Evolutionary conservation across 352 stramenopile genomes (phyloP).

Genomic region (Phytophthora agathidicida): DNA sequence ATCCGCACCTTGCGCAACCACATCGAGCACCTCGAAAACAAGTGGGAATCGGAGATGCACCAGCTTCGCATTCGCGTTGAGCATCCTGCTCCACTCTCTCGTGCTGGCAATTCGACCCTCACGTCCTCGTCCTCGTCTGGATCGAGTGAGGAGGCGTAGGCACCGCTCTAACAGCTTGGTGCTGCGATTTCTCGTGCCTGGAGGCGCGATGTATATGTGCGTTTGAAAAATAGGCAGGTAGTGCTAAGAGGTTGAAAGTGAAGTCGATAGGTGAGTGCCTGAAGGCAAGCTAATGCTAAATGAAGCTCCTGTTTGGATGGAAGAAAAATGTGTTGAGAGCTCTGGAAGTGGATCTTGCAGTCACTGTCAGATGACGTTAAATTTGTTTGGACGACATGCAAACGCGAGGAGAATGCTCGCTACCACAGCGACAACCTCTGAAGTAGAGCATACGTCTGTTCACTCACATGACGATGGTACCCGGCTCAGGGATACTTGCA

Average conservation of each 20-base stretch:
- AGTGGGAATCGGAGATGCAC: constrained; percentile 57
- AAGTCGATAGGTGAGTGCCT: constrained; percentile 14
- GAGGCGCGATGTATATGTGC: constrained; percentile 20
- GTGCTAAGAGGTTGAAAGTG: constrained; percentile 8
- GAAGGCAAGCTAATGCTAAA: constrained; percentile 14
- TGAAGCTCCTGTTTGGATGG: constrained; percentile 27
- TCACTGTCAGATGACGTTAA: constrained; percentile 4
- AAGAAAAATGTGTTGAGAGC: not conserved
- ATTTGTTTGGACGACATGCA: constrained; percentile 19
- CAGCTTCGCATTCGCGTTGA: constrained; percentile 41
- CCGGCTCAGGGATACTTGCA: constrained; percentile 80
- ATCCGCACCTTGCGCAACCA: constrained; percentile 65
- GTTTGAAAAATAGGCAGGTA: constrained; percentile 34
- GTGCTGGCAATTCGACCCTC: constrained; percentile 50
- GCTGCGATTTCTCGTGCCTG: not conserved
- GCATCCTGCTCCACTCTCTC: constrained; percentile 10
- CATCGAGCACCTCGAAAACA: constrained; percentile 65
- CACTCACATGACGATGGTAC: constrained; percentile 89
- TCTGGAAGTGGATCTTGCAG: not conserved
- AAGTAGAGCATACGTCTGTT: constrained; percentile 1
- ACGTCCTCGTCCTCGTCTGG: constrained; percentile 63
- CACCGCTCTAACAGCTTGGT: constrained; percentile 18
- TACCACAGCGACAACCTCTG: not conserved
- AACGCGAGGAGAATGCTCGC: constrained; percentile 1
- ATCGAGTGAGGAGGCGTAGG: constrained; percentile 39